Conservation (phyloP, 108 stramenopile species). For the Pseudonitzschia delicatissima region DNA sequence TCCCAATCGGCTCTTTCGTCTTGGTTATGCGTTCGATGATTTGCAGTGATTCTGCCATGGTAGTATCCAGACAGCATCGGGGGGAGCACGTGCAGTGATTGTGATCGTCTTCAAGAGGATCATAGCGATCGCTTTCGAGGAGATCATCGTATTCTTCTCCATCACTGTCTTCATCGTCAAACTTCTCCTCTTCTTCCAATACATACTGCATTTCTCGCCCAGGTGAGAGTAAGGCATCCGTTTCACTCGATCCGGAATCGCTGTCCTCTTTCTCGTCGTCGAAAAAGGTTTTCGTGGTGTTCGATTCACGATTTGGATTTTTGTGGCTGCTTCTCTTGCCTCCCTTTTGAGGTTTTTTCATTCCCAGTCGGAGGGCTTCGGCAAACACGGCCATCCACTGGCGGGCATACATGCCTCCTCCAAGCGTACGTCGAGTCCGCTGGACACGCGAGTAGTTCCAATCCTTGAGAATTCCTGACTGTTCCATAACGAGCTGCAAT, state of each 20-base stretch:
- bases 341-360: not conserved
- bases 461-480: conserved; percentile 58
- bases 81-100: conserved; percentile 4
- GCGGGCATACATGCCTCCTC: conserved; percentile 79
- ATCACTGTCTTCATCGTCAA: not conserved
- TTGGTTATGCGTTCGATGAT: conserved; percentile 51
- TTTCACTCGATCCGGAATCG: too few species aligned
- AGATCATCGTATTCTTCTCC: too few species aligned
- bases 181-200: not conserved
- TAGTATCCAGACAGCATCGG: conserved; percentile 42
- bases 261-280: conserved; percentile 4
- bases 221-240: too few species aligned
- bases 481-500: conserved; percentile 67
- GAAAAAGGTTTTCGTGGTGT: not conserved
- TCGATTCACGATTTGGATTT: not conserved
- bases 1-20: conserved; percentile 57
- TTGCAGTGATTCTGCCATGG: conserved; percentile 56
- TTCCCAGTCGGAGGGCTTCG: conserved; percentile 66
- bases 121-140: too few species aligned
- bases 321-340: not conserved
- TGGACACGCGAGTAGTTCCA: conserved; percentile 82
- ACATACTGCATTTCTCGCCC: not conserved
- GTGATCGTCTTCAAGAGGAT: conserved; percentile 1
- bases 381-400: conserved; percentile 83
- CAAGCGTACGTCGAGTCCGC: conserved; percentile 69